phyloP scores from a whole-genome alignment of 2,329 filamentous ascomycete genomes.

The Monilinia polystroma region DNA sequence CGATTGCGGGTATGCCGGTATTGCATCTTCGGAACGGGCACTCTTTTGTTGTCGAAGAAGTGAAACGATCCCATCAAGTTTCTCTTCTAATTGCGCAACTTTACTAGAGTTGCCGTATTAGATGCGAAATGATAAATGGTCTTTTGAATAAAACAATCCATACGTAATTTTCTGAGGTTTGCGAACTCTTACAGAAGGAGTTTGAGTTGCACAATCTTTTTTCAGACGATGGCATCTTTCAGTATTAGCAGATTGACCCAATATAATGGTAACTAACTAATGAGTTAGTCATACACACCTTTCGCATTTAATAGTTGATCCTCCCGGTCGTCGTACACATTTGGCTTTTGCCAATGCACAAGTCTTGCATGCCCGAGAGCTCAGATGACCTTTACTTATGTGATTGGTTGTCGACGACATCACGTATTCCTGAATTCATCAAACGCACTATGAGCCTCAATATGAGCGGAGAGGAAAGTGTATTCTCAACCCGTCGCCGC shows the following conservation, averaged over 20 bases:
- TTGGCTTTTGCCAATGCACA: slow-evolving; percentile 21
- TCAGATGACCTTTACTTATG: not conserved
- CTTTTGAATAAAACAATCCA: too few relatives aligned
- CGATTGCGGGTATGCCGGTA: not conserved
- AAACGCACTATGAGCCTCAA: not conserved
- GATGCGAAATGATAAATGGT: not conserved
- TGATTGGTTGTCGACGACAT: slow-evolving; percentile 13
- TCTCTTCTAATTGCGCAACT: slow-evolving; percentile 19
- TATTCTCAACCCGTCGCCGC: slow-evolving; percentile 13
- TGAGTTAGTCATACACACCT: slow-evolving; percentile 1
- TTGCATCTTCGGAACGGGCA: not conserved
- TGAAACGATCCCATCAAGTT: slow-evolving; percentile 19
- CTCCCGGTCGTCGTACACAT: slow-evolving; percentile 10
- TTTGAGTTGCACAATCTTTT: too few relatives aligned
- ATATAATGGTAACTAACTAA: not conserved
- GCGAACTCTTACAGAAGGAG: too few relatives aligned
- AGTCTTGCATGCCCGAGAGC: slow-evolving; percentile 18
- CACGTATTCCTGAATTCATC: not conserved
- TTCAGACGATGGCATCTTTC: too few relatives aligned
- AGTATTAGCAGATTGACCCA: too few relatives aligned
- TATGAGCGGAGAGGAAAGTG: slow-evolving; percentile 6
- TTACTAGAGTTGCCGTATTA: not conserved
- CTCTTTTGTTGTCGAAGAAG: slow-evolving; percentile 10
- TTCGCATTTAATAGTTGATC: slow-evolving; percentile 20
- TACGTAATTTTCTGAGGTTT: too few relatives aligned